Evolutionary conservation across 345 rosid genomes (phyloP).

Genomic region (Brassica napus): Da-Ae NC_063448.1:37233001-37233500

Average conservation of each 20-base stretch:
- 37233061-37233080: neutral
- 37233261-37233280: neutral
- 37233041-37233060: neutral
- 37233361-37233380: neutral
- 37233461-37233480: neutral
- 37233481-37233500: neutral
- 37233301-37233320: neutral
- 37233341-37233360: neutral
- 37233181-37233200: neutral
- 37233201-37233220: no score
- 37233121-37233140: neutral
- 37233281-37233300: neutral
- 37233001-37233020: neutral
- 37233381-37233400: neutral
- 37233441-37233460: neutral
- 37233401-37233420: neutral
- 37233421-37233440: neutral
- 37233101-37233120: neutral
- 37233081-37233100: neutral
- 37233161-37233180: neutral
- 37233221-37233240: neutral
- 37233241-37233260: neutral
- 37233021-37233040: neutral
- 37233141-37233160: neutral
- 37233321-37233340: neutral